Evolutionary conservation across 352 stramenopile species (phyloP).

Genomic region (Phytophthora agathidicida): DNA sequence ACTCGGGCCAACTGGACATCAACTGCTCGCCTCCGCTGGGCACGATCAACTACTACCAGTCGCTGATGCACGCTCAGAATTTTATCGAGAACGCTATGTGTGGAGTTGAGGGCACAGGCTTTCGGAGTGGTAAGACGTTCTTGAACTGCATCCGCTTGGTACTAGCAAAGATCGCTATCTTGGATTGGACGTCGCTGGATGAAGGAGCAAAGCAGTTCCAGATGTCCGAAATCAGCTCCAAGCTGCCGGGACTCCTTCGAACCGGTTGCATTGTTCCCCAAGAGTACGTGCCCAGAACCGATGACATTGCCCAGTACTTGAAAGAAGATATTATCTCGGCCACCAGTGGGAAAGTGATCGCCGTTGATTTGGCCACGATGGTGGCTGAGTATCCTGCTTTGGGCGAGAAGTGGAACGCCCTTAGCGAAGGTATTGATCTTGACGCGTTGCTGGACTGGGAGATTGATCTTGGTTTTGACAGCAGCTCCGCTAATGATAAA

Average conservation of each 20-base stretch:
- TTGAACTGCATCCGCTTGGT: conserved; percentile 76
- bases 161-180: conserved; percentile 77
- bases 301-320: conserved; percentile 23
- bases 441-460: conserved; percentile 42
- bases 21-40: conserved; percentile 79
- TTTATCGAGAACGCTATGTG: conserved; percentile 32
- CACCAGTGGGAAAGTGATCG: conserved; percentile 28
- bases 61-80: conserved; percentile 50
- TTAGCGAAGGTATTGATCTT: conserved; percentile 21
- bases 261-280: conserved; percentile 45
- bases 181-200: conserved; percentile 84
- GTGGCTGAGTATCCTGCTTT: conserved; percentile 38
- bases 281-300: conserved; percentile 22
- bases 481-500: conserved; percentile 16
- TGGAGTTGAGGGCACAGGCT: conserved; percentile 28
- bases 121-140: conserved; percentile 57
- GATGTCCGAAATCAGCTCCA: conserved; percentile 52
- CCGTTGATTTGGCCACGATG: conserved; percentile 37
- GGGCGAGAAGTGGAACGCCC: conserved; percentile 38
- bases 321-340: conserved; percentile 34
- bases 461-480: conserved; percentile 57
- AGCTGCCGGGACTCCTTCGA: conserved; percentile 52
- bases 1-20: conserved; percentile 63
- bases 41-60: conserved; percentile 61
- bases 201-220: conserved; percentile 62